phyloP scores from a whole-genome alignment of 176 grass and related monocot genomes.

The Otatea glauca region DNA sequence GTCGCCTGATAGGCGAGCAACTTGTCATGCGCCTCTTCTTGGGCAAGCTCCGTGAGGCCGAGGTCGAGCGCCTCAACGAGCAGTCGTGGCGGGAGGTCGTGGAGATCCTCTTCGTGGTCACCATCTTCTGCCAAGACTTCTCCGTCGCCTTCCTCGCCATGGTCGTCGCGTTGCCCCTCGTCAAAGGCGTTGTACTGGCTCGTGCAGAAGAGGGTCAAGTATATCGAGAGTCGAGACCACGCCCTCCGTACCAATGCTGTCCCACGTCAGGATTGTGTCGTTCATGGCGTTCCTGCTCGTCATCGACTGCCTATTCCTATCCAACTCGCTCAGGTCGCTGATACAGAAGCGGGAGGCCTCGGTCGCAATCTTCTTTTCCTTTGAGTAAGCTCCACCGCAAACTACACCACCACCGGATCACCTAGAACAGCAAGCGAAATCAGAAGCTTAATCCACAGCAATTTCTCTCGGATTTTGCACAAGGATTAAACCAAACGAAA shows the following conservation, averaged over 20 bases:
- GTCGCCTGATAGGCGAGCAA: slow-evolving; percentile 87
- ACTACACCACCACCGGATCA: neutral
- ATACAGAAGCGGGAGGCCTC: slow-evolving; percentile 72
- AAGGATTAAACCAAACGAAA: neutral
- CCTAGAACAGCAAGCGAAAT: slow-evolving; percentile 5
- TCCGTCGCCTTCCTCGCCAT: slow-evolving; percentile 83
- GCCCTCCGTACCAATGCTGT: slow-evolving; percentile 74
- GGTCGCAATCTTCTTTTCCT: slow-evolving; percentile 92
- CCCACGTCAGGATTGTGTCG: slow-evolving; percentile 78
- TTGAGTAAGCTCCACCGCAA: slow-evolving; percentile 71
- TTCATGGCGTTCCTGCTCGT: slow-evolving; percentile 84
- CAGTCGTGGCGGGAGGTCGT: slow-evolving; percentile 91
- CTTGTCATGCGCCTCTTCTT: slow-evolving; percentile 85
- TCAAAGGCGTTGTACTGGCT: slow-evolving; percentile 91
- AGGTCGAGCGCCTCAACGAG: slow-evolving; percentile 93
- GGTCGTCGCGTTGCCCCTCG: slow-evolving; percentile 74
- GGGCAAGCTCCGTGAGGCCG: slow-evolving; percentile 83
- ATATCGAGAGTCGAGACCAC: slow-evolving; percentile 97
- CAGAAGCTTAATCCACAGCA: neutral
- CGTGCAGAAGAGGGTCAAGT: slow-evolving; percentile 84
- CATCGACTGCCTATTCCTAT: slow-evolving; percentile 77
- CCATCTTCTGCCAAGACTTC: slow-evolving; percentile 97
- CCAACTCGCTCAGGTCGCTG: slow-evolving; percentile 63
- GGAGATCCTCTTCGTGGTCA: slow-evolving; percentile 93
- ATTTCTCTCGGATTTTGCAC: neutral